Conservation (phyloP, 441 rosid species). For the Gossypium laxum region DNA sequence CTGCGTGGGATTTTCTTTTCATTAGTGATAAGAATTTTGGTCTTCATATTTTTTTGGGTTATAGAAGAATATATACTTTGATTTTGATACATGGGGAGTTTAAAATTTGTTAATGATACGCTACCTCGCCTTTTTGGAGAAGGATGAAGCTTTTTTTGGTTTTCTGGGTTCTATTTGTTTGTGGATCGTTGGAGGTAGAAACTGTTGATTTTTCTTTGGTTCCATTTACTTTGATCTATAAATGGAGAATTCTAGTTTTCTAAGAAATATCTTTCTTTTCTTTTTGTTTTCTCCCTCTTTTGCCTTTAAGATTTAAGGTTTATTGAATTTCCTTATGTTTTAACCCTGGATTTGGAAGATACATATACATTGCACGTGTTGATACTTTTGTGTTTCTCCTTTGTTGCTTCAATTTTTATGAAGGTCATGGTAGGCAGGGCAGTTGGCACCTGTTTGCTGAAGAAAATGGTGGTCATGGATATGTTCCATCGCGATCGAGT, state of each 20-base stretch:
- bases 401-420: conserved; percentile 30
- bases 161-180: neutral
- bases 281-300: neutral
- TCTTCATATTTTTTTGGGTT: neutral
- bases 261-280: neutral
- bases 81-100: neutral
- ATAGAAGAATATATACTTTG: neutral
- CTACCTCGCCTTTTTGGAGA: neutral
- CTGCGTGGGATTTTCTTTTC: neutral
- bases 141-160: neutral
- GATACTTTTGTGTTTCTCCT: conserved; percentile 20
- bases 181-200: neutral
- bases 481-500: conserved; percentile 41
- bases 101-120: neutral
- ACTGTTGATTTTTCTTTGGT: neutral
- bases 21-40: neutral
- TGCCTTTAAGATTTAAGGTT: neutral
- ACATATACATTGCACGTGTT: conserved; percentile 14
- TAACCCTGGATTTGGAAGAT: conserved; percentile 6
- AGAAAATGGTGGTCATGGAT: conserved; percentile 53
- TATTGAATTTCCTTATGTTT: neutral
- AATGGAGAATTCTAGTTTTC: neutral
- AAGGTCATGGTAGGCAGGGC: conserved; percentile 94
- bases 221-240: neutral
- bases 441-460: conserved; percentile 63